Evolutionary conservation across 208 protist genomes (phyloP).

Genomic region (Acanthamoeba royreba): DNA sequence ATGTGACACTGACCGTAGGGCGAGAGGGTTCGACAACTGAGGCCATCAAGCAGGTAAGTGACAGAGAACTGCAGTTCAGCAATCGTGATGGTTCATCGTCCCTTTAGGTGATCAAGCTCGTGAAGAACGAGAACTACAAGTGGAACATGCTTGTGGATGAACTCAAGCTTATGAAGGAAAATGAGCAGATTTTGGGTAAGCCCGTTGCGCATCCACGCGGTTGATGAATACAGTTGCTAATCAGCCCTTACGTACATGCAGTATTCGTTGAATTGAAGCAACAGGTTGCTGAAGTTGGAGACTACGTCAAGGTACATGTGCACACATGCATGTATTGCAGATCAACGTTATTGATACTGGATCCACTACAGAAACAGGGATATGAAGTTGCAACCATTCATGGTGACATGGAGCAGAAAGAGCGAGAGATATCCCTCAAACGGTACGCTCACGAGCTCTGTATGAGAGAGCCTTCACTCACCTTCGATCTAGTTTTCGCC

Average conservation of each 20-base stretch:
- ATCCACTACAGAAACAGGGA: slow-evolving; percentile 38
- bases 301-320: no score
- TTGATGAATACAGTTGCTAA: no score
- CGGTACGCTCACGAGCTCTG: background rate
- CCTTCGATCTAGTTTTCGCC: slow-evolving; percentile 70
- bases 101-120: background rate
- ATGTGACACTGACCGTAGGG: slow-evolving; percentile 96
- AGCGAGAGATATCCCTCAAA: slow-evolving; percentile 82
- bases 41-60: slow-evolving; percentile 90
- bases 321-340: no score
- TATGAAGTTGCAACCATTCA: slow-evolving; percentile 93
- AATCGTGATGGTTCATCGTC: background rate
- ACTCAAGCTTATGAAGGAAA: slow-evolving; percentile 67
- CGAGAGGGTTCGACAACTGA: slow-evolving; percentile 95
- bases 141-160: slow-evolving; percentile 73
- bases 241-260: no score
- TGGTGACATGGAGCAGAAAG: slow-evolving; percentile 87
- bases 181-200: slow-evolving; percentile 65
- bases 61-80: background rate
- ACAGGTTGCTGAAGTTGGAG: no score
- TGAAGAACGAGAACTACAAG: background rate
- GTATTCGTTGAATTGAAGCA: no score
- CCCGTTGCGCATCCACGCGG: no score
- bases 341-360: background rate
- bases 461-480: background rate